A percentile compares a stretch with the other conserved stretches of the same genome.
Conservation (phyloP, 2,329 filamentous ascomycete species). For the Arachnomyces sp. region DNA sequence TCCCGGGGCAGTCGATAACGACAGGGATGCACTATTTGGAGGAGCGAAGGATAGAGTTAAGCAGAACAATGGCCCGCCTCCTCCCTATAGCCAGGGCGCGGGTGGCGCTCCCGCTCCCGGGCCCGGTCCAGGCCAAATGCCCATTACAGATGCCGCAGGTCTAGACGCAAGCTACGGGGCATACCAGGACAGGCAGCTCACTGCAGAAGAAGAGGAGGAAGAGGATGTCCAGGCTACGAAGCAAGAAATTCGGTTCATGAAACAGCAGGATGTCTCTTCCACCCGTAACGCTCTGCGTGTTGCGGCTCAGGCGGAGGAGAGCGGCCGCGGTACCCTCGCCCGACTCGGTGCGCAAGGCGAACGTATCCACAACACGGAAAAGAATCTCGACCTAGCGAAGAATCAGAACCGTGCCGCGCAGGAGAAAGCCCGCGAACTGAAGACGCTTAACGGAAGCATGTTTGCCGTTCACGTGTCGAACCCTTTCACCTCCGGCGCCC, state of each 20-base stretch:
- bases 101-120: slow-evolving; percentile 16
- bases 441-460: slow-evolving; percentile 82
- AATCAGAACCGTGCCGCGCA: slow-evolving; percentile 69
- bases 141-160: slow-evolving; percentile 2
- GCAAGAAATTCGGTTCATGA: slow-evolving; percentile 66
- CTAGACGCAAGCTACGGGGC: slow-evolving; percentile 20
- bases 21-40: slow-evolving; percentile 53
- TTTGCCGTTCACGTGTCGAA: slow-evolving; percentile 75
- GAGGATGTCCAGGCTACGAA: slow-evolving; percentile 66
- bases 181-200: slow-evolving; percentile 68
- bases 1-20: slow-evolving; percentile 44
- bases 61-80: slow-evolving; percentile 29
- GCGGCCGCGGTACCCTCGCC: slow-evolving; percentile 63
- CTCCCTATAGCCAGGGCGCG: slow-evolving; percentile 27
- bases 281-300: slow-evolving; percentile 63
- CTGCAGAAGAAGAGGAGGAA: slow-evolving; percentile 70
- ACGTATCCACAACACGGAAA: slow-evolving; percentile 71
- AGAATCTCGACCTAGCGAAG: slow-evolving; percentile 71
- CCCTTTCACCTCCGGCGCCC: slow-evolving; percentile 65
- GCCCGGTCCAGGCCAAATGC: background rate
- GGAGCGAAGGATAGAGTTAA: slow-evolving; percentile 46
- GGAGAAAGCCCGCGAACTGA: slow-evolving; percentile 74
- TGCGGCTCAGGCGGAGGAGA: slow-evolving; percentile 62
- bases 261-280: slow-evolving; percentile 67
- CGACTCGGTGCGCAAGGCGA: slow-evolving; percentile 73